Base-by-base conservation (phyloP, 1,284 basidiomycete species). In the Xerocomus cyaneibrunnescens region DNA sequence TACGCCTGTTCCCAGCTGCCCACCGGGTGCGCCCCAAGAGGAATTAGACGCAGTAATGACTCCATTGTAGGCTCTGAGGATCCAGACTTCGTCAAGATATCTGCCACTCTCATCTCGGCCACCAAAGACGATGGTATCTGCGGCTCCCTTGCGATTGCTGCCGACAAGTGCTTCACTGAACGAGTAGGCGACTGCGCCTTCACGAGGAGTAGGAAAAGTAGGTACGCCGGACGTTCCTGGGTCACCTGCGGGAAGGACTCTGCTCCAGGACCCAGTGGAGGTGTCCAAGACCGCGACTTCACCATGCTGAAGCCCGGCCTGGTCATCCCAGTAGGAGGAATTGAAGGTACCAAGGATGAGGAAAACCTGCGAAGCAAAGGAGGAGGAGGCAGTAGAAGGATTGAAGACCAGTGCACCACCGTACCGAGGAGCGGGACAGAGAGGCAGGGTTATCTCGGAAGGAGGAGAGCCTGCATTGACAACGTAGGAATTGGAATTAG, bases 101-200 rank as follows among this genome's bases (percentile, higher is more conserved):
- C 75, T 79, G 17, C 89, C 89, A 47, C 72, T 65, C 31, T 74
- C 72, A 65, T 89, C 86, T 58, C 79, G 77, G 23, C 89, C 89
- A 40, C 89, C 89, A 60, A 88, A 92, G 12, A 92, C 79, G 42
- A 92, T 76, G n/a, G 80, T 86, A 62, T 92, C 89, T 23, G 86
- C 76, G 30, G 77, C 80, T n/a, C 62, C 60, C 30, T 62, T 66
- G 21, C 77, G 74, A 32, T 76, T 70, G 9, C 61, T 58, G 8
- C 88, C 87, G 14, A 87, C 83, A 9, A 90, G 74, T 2, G 78
- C 74, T 44, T 68, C 56, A 16, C 64, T 57, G 57, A 72, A 83
- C 5, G 85, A 80, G 36, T 89, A 65, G 2, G 79, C 84, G n/a
- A 76, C 78, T 23, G 87, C 83, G 22, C 89, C 89, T 66, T 85